These are phyloP conservation scores for Trypanosoma boissoni DNA, from an alignment of 208 protist species.

Conservation along the genomic window DNA sequence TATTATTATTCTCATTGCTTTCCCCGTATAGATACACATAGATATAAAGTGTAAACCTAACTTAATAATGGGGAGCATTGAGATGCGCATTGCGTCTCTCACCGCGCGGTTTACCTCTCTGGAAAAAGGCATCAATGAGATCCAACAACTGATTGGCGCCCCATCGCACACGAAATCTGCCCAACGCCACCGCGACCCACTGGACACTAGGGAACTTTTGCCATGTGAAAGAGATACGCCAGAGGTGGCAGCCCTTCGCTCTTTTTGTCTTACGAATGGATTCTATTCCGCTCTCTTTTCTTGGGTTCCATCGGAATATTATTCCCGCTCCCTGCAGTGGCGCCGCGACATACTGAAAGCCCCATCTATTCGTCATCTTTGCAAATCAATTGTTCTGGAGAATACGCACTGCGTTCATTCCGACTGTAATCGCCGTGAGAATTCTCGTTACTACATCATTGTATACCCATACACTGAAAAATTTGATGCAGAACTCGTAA, in stretches of 20 bases:
- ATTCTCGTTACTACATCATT: conserved; percentile 83
- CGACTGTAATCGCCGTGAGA: conserved; percentile 62
- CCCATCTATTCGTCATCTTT: conserved; percentile 78
- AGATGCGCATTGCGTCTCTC: conserved; percentile 35
- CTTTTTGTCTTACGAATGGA: conserved; percentile 39
- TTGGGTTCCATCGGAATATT: conserved; percentile 90
- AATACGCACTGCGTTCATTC: conserved; percentile 84
- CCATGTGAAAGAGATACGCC: conserved; percentile 56
- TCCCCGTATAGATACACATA: not conserved
- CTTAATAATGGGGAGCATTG: conserved; percentile 6
- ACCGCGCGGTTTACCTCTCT: conserved; percentile 41
- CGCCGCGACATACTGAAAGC: conserved; percentile 73
- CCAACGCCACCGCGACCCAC: conserved; percentile 9
- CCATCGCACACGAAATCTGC: conserved; percentile 14
- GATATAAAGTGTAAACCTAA: not conserved
- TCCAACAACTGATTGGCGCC: conserved; percentile 14
- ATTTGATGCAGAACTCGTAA: conserved; percentile 72
- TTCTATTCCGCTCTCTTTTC: conserved; percentile 62
- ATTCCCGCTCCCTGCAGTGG: conserved; percentile 75
- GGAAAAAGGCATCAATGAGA: conserved; percentile 29
- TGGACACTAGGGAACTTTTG: conserved; percentile 38
- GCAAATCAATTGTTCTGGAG: conserved; percentile 92
- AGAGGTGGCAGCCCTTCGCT: conserved; percentile 59
- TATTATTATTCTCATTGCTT: too few relatives aligned
- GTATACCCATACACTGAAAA: conserved; percentile 82